phyloP scores from a whole-genome alignment of 2,329 filamentous ascomycete species.

The Aschersonia sp. region DNA sequence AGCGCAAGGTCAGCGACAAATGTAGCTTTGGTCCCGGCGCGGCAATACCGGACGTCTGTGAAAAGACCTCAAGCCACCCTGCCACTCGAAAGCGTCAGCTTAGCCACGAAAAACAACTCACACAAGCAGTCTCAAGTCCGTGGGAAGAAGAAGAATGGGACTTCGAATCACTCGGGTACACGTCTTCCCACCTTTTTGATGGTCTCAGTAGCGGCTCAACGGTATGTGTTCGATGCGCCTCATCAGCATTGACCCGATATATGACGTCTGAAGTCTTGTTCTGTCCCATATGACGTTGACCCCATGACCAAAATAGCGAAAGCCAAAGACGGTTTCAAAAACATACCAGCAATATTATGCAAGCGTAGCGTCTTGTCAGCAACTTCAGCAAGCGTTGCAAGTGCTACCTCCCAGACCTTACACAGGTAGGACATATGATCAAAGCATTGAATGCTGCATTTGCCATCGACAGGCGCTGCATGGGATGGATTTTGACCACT shows the following conservation, averaged over 20 bases:
- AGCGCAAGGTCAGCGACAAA: slow-evolving; percentile 21
- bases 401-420: slow-evolving; percentile 18
- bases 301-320: slow-evolving; percentile 4
- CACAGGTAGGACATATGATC: slow-evolving; percentile 11
- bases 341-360: slow-evolving; percentile 8
- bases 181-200: slow-evolving; percentile 16
- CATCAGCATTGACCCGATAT: neutral
- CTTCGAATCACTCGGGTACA: slow-evolving; percentile 21
- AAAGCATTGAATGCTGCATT: neutral
- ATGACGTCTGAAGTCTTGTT: too few relatives aligned
- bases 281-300: too few relatives aligned
- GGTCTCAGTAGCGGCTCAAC: slow-evolving; percentile 7
- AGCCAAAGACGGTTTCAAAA: slow-evolving; percentile 6
- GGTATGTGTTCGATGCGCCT: neutral
- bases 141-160: slow-evolving; percentile 13
- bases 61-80: slow-evolving; percentile 9
- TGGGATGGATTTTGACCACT: neutral
- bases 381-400: slow-evolving; percentile 16
- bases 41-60: slow-evolving; percentile 6
- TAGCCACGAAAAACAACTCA: slow-evolving; percentile 7
- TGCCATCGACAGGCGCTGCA: neutral
- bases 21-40: slow-evolving; percentile 16
- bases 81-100: slow-evolving; percentile 10
- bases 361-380: slow-evolving; percentile 10
- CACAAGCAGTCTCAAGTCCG: slow-evolving; percentile 8